Conservation (phyloP, 768 basidiomycete genomes). For the Royoungia palumana region DNA sequence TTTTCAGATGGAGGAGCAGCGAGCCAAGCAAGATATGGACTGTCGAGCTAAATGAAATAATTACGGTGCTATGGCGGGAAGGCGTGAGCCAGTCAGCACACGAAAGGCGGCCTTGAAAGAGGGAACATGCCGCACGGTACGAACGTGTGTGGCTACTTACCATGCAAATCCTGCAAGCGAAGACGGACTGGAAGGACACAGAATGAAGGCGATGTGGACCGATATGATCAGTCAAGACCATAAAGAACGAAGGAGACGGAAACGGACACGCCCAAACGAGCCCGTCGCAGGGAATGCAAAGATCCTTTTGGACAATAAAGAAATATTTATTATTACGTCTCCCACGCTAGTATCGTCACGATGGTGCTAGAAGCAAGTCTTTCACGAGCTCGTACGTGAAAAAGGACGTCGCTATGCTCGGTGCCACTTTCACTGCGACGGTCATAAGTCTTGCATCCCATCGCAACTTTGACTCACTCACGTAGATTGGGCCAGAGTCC, state of each 20-base stretch:
- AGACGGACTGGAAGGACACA: constrained; percentile 11
- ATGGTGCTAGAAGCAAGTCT: constrained; percentile 41
- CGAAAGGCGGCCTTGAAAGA: constrained; percentile 21
- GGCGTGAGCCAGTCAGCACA: constrained; percentile 14
- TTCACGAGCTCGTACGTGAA: constrained; percentile 76
- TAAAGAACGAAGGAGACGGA: background rate
- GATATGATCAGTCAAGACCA: constrained; percentile 28
- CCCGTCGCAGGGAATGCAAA: constrained; percentile 10
- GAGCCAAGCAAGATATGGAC: constrained; percentile 23
- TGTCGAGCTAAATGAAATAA: constrained; percentile 28
- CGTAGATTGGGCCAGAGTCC: constrained; percentile 88
- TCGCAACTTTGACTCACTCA: constrained; percentile 37
- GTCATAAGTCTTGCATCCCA: constrained; percentile 8
- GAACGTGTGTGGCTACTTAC: constrained; percentile 25
- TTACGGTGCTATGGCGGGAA: constrained; percentile 26
- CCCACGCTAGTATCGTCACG: background rate
- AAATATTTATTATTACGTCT: constrained; percentile 5
- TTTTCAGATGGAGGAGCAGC: constrained; percentile 21
- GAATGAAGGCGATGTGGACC: background rate
- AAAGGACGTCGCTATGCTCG: constrained; percentile 84
- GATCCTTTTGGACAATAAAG: constrained; percentile 6
- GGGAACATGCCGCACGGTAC: constrained; percentile 26
- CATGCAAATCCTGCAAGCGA: constrained; percentile 17
- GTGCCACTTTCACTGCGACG: constrained; percentile 78
- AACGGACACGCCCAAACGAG: background rate